A percentile compares a stretch with the other conserved stretches of the same genome.
Conservation (phyloP, 2,329 filamentous ascomycete genomes). For the Beauveria medogensis region DNA sequence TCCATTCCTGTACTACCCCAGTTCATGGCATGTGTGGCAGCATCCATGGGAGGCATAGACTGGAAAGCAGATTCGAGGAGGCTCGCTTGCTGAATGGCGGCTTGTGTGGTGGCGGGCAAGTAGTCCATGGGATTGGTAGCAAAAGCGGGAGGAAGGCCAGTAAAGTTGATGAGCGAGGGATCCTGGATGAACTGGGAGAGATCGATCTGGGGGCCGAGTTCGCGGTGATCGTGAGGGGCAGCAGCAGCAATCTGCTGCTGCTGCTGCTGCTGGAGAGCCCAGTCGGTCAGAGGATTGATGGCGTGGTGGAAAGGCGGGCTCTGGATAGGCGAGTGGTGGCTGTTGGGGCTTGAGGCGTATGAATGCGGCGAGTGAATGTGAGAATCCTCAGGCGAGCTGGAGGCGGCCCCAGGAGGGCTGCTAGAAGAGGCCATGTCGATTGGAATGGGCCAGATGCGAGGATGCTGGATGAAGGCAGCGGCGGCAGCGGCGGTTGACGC, state of each 20-base stretch:
- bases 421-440: conserved; percentile 42
- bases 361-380: conserved; percentile 42
- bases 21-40: conserved; percentile 45
- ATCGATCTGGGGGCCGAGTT: conserved; percentile 32
- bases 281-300: conserved; percentile 49
- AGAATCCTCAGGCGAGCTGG: conserved; percentile 42
- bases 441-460: conserved; percentile 41
- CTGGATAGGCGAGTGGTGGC: conserved; percentile 41
- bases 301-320: conserved; percentile 47
- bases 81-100: conserved; percentile 49
- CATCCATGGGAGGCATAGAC: conserved; percentile 48
- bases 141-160: conserved; percentile 40
- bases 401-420: conserved; percentile 35
- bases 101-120: conserved; percentile 54
- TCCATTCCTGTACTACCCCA: conserved; percentile 57
- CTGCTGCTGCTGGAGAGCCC: conserved; percentile 51
- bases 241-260: conserved; percentile 21
- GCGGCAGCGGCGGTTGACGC: conserved; percentile 16
- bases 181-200: conserved; percentile 50
- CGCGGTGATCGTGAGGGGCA: conserved; percentile 20
- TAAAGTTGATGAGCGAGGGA: conserved; percentile 47
- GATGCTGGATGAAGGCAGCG: conserved; percentile 28
- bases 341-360: conserved; percentile 43
- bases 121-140: conserved; percentile 53
- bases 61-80: conserved; percentile 57